Base-by-base conservation (phyloP, 495 filamentous ascomycete genomes). In the Hypoxylon rickii region DNA sequence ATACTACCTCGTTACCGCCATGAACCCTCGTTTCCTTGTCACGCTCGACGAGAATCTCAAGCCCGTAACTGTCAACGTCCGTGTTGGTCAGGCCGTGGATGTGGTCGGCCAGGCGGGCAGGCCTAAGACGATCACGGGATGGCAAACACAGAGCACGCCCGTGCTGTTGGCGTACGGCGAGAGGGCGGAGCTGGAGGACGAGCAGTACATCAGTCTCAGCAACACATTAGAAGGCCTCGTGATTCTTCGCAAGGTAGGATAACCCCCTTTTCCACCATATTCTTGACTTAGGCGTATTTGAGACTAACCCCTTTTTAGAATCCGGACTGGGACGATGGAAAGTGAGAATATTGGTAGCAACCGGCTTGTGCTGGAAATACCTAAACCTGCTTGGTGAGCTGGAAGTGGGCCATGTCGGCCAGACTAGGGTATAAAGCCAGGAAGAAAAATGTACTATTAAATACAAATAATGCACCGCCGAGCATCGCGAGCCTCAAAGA, bases 111-210 rank as follows among this genome's bases (percentile, higher is more conserved):
- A 97, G 73, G 94, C 95, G 1, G 94, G 94, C 52, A 81, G 92
- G 58, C 94, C 94, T 41, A 99, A 97, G 86, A 97, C 95, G 2
- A 99, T 99, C 61, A 99, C 94, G 12, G 94, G 94, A 32, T 99
- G 94, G 94, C 94, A 99, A 76, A 99, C 94, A 54, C 94, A 99
- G 76, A 97, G 89, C 75, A 97, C 94, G 15, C 94, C 94, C 2
- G 94, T 99, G 43, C 77, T 99, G 48, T 76, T 99, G 66, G 85
- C 90, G 7, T 85, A 96, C 70, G 95, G 94, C 11, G 94, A 99
- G 79, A 79, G 94, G 64, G 94, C 94, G 34, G 94, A 99, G 77
- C 73, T 99, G 42, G 94, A 99, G 71, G 95, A 97, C 67, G 94
- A 99, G 77, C 85, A 97, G 73, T 99, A 97, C 64, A 86, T 97